Conservation (phyloP, 805 yeast genomes). For the Peterozyma xylosa region DNA sequence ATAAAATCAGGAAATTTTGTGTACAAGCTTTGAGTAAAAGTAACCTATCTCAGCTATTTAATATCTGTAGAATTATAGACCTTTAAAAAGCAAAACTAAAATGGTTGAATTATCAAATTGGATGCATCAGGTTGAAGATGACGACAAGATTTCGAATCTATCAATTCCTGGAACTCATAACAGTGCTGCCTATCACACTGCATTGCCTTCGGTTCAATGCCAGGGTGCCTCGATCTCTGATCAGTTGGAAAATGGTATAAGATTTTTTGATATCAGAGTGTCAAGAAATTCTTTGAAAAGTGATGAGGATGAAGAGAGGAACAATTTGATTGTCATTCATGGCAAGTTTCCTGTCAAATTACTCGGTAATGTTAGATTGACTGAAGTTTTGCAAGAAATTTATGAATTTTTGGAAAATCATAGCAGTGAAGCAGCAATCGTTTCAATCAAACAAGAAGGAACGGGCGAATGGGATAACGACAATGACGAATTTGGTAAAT, state of each 20-base stretch:
- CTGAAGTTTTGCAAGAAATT: constrained; percentile 46
- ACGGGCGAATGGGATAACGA: constrained; percentile 56
- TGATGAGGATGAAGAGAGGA: constrained; percentile 32
- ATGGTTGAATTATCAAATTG: constrained; percentile 23
- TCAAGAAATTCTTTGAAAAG: constrained; percentile 49
- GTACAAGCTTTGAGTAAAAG: too few species aligned
- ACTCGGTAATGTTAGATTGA: constrained; percentile 46
- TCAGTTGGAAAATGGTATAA: constrained; percentile 67
- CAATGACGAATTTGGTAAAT: constrained; percentile 56
- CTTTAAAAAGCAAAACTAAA: too few species aligned
- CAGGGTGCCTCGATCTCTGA: constrained; percentile 53
- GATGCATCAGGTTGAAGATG: constrained; percentile 47
- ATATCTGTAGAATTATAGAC: too few species aligned
- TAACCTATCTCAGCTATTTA: too few species aligned
- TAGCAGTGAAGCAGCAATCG: constrained; percentile 52
- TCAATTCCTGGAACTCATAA: constrained; percentile 85
- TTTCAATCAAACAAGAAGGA: constrained; percentile 73
- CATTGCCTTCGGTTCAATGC: constrained; percentile 72
- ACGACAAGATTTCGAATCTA: constrained; percentile 41
- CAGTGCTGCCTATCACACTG: constrained; percentile 63
- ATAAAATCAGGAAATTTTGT: too few species aligned
- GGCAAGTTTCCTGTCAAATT: constrained; percentile 70
- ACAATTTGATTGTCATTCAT: constrained; percentile 60
- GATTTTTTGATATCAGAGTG: constrained; percentile 63
- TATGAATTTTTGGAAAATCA: constrained; percentile 47